A percentile compares a stretch with the other conserved stretches of the same genome.
phyloP scores from a whole-genome alignment of 2,329 filamentous ascomycete genomes.

The Pseudogymnoascus sp. region DNA sequence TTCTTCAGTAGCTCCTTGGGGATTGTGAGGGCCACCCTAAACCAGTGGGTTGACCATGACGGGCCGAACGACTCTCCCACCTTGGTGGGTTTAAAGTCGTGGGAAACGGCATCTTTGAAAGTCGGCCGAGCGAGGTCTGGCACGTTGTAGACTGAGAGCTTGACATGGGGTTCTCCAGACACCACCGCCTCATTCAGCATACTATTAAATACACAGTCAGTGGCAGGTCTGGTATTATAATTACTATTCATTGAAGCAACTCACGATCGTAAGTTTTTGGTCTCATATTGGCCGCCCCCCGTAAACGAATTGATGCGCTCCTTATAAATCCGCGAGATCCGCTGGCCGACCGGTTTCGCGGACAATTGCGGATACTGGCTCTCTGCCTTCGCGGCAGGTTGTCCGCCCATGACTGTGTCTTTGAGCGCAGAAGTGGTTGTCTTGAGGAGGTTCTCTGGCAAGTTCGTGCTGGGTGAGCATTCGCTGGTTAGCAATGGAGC shows the following conservation, averaged over 20 bases:
- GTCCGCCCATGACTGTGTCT: constrained; percentile 27
- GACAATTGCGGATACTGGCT: constrained; percentile 27
- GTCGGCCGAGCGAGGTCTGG: constrained; percentile 70
- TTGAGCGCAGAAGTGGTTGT: not conserved
- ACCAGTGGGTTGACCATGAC: constrained; percentile 98
- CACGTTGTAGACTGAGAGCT: constrained; percentile 78
- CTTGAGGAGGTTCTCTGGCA: not conserved
- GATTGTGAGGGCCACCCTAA: constrained; percentile 72
- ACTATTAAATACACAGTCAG: constrained; percentile 30
- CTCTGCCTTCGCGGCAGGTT: constrained; percentile 22
- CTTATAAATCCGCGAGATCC: constrained; percentile 78
- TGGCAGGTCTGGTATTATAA: not conserved
- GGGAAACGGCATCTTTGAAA: constrained; percentile 72
- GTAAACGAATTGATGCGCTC: constrained; percentile 78
- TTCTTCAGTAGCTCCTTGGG: constrained; percentile 65
- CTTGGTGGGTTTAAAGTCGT: constrained; percentile 65
- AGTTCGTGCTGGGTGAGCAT: not conserved
- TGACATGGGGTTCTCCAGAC: constrained; percentile 66
- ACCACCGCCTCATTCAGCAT: constrained; percentile 62
- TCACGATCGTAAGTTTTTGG: constrained; percentile 64
- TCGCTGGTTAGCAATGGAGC: not conserved
- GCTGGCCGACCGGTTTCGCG: constrained; percentile 54
- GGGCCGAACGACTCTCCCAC: constrained; percentile 80
- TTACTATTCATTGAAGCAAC: constrained; percentile 26
- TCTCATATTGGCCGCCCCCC: constrained; percentile 66